A percentile compares a stretch with the other conserved stretches of the same genome.
phyloP scores from a whole-genome alignment of 139 green algal species.

The Chlorella sorokiniana region DNA sequence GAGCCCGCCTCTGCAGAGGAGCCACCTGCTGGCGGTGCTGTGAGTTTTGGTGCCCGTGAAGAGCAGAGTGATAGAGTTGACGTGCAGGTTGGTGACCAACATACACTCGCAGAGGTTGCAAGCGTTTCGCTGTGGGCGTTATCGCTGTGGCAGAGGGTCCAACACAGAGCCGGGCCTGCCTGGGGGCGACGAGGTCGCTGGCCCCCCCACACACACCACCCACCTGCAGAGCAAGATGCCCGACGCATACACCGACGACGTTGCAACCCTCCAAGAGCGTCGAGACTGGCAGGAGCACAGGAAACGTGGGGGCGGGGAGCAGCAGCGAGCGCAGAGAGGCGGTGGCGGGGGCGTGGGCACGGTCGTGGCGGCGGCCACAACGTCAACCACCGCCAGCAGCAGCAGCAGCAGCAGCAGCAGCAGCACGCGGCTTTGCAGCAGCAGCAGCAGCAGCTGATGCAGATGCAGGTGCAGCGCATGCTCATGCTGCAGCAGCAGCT shows the following conservation, averaged over 20 bases:
- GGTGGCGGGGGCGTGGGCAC: background rate
- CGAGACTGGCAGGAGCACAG: constrained; percentile 11
- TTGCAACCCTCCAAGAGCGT: background rate
- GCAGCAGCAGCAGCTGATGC: constrained; percentile 10
- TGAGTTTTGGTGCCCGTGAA: too few species aligned
- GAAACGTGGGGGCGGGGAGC: background rate
- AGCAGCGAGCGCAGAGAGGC: background rate
- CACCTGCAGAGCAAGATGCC: background rate
- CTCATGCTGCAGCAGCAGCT: constrained; percentile 18
- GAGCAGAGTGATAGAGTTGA: too few species aligned
- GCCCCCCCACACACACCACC: too few species aligned
- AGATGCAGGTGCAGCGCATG: constrained; percentile 25
- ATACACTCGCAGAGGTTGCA: too few species aligned
- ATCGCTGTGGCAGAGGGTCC: too few species aligned
- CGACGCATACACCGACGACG: background rate
- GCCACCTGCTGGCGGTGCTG: too few species aligned
- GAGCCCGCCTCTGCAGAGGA: background rate
- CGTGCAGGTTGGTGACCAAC: too few species aligned
- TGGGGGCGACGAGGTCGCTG: background rate
- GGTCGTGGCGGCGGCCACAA: background rate
- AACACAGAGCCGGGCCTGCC: too few species aligned
- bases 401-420: background rate
- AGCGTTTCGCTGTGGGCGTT: too few species aligned
- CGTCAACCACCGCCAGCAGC: background rate
- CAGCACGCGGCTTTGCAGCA: background rate